Conservation (phyloP, 768 basidiomycete species). For the Suillus cothurnatus region DNA sequence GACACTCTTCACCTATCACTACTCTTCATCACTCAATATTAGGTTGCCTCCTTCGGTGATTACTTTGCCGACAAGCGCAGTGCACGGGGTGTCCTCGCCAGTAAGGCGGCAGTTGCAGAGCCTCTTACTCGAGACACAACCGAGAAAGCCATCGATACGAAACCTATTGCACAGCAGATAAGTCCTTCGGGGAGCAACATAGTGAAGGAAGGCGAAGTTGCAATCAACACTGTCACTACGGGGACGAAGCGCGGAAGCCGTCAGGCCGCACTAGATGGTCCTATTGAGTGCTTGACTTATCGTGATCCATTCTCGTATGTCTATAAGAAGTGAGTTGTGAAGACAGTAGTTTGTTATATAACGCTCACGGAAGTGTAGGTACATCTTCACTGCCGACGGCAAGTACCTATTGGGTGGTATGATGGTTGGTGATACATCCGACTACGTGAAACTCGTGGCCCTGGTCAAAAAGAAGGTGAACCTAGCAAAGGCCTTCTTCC, state of each 20-base stretch:
- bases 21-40: neutral
- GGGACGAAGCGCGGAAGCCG: conserved; percentile 1
- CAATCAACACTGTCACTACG: conserved; percentile 2
- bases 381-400: conserved; percentile 71
- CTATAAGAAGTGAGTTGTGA: conserved; percentile 59
- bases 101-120: conserved; percentile 9
- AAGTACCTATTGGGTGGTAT: conserved; percentile 74
- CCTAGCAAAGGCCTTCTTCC: neutral
- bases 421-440: conserved; percentile 76
- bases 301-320: conserved; percentile 70
- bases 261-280: conserved; percentile 34
- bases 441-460: conserved; percentile 70
- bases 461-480: conserved; percentile 68
- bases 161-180: conserved; percentile 17
- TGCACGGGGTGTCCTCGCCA: conserved; percentile 12
- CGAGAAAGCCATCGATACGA: neutral
- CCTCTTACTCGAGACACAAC: conserved; percentile 2
- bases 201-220: conserved; percentile 3
- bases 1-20: neutral
- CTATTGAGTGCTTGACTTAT: conserved; percentile 64
- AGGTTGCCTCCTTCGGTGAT: conserved; percentile 73
- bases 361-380: conserved; percentile 32
- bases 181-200: conserved; percentile 6
- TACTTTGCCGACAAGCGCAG: conserved; percentile 61
- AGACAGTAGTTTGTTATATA: neutral